Evolutionary conservation across 768 basidiomycete genomes (phyloP), one percentile per base, ranked within the genome.

Genomic region (Lactifluus rugatus): DNA sequence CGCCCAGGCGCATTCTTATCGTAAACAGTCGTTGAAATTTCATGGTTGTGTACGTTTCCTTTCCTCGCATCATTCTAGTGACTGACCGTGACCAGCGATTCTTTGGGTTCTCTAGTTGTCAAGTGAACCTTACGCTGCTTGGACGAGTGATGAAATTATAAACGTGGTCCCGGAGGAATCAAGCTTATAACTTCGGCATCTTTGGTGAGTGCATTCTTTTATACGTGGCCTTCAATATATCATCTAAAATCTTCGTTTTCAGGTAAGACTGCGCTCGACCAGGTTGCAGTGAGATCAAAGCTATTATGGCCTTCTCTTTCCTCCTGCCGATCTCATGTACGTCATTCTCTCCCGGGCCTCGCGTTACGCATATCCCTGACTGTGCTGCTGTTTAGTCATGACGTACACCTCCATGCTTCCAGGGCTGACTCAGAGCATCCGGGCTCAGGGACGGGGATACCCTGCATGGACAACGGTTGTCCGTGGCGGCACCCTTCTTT

Each of bases 51-150:
- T 76, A 59, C 63, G 74, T 52, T 25, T 37, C 5, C 62, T 42
- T 41, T 5, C 31, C 25, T 36, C 10, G 16, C 17, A 6, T 3
- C n/a, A 28, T 31, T 31, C 34, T 42, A 14, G 39, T 9, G 13
- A 23, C 19, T 52, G 61, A 47, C 13, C 3, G 23, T 25, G 58
- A 48, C 13, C 52, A 73, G 73, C 56, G 21, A 5, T 71, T 47
- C 67, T 78, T 25, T 71, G 68, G 65, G 52, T 75, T 41, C 62
- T 77, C 32, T 78, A 72, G 76, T 68, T 77, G 25, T 70, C 73
- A 16, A 64, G 68, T 26, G 76, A 63, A 3, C 70, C 66, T 3
- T 62, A 69, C 37, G 54, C 73, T 2, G 67, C 66, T 14, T 56
- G 45, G 51, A 51, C 48, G n/a, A 51, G 59, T 42, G 17, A n/a